Conservation (phyloP, 176 grass and related monocot species). For the Guadua angustifolia region DNA sequence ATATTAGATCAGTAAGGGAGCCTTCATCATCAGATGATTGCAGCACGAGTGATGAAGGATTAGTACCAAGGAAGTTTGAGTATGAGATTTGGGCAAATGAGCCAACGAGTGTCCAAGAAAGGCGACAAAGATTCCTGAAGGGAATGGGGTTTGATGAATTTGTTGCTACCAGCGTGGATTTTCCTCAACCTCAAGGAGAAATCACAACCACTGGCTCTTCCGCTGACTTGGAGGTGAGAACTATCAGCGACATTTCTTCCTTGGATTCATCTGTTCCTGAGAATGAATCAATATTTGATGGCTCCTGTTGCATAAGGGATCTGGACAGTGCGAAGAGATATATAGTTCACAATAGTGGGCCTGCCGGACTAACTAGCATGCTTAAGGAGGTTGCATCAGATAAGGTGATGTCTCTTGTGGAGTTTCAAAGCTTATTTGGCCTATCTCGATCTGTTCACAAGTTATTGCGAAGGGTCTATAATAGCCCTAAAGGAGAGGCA, state of each 20-base stretch:
- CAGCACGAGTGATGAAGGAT: constrained; percentile 46
- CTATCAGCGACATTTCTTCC: constrained; percentile 27
- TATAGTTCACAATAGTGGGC: constrained; percentile 38
- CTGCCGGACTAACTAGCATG: constrained; percentile 43
- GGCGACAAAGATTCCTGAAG: constrained; percentile 65
- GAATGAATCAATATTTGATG: constrained; percentile 26
- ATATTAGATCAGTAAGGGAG: constrained; percentile 46
- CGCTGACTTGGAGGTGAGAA: constrained; percentile 50
- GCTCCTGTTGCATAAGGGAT: constrained; percentile 52
- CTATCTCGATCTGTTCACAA: constrained; percentile 58
- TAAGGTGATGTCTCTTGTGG: constrained; percentile 60
- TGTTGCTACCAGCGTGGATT: constrained; percentile 23
- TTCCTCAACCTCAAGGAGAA: constrained; percentile 33
- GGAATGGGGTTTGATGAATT: constrained; percentile 66
- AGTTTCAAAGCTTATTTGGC: constrained; percentile 64
- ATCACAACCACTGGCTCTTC: constrained; percentile 20
- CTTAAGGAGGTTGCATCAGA: constrained; percentile 68
- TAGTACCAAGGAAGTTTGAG: constrained; percentile 38
- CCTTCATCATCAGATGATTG: constrained; percentile 57
- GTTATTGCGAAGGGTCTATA: constrained; percentile 40
- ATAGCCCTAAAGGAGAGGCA: background rate
- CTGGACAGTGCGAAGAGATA: constrained; percentile 54
- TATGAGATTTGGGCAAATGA: constrained; percentile 59
- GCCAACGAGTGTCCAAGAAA: constrained; percentile 73
- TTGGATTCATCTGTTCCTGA: constrained; percentile 40